Evolutionary conservation across 202 grass and related monocot genomes (phyloP), one percentile per base, ranked within the genome.

Genomic region (Hordeum pubiflorum): DNA sequence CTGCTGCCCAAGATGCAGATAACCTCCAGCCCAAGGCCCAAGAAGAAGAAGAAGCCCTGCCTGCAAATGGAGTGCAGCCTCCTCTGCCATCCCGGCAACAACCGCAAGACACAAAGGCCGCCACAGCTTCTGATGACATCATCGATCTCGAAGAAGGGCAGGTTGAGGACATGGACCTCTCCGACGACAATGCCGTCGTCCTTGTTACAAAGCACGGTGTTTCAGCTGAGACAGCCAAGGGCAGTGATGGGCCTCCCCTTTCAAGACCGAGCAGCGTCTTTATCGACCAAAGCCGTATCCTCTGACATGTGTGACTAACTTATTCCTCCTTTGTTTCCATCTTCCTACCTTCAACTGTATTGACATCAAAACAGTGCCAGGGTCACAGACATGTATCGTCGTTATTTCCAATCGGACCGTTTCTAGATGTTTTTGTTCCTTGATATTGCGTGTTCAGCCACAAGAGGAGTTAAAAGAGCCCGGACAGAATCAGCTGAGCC

Each of bases 151-250:
- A 82, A 82, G 96, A 99, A 65, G 92, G 88, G 3, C 84, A 90
- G 72, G 29, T 88, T 14, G 84, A 93, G 81, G 96, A 99, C 79
- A 99, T 99, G 96, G 92, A 99, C 56, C 69, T 99, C 11, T 58
- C 75, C 12, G 90, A 97, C 13, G 95, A 94, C 43, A 80, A 87
- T 22, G 3, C 86, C 3, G 74, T 93, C 29, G 77, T 93, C 32
- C 54, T 85, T 3, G 23, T 63, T n/a, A 54, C 17, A n/a, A 54
- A 54, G 17, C 37, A 86, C 66, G 62, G 75, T 58, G 84, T 78
- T 48, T 74, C 77, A 18, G 67, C 66, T 31, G 20, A 81, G 61
- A 10, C 58, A 40, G 72, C 74, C 66, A 80, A 73, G 13, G 69
- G n/a, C 58, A 41, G 32, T 33, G 26, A 24, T 4, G 69, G 63